phyloP scores from a whole-genome alignment of 225 moss, liverwort and hornwort species.

The Thuidium tamariscinum region DNA sequence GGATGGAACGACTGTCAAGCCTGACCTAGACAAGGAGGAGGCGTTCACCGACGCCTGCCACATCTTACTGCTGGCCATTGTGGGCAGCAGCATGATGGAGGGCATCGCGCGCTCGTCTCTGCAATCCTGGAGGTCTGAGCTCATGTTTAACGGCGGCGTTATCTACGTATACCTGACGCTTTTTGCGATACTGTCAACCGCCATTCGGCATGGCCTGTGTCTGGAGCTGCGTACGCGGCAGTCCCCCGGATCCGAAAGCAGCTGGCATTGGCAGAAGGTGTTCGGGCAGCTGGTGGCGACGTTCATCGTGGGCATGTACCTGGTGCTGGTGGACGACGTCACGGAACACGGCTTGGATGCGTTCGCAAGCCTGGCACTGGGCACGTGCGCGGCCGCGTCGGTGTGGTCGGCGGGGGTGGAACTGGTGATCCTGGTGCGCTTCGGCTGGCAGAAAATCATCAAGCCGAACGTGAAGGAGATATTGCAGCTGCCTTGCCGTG shows the following conservation, averaged over 20 bases:
- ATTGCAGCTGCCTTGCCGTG: background rate
- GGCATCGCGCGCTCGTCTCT: background rate
- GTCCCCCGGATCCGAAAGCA: background rate
- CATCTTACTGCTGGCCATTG: background rate
- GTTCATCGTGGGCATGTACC: background rate
- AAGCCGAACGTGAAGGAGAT: background rate
- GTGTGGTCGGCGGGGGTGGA: conserved; percentile 1
- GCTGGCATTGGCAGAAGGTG: conserved; percentile 10
- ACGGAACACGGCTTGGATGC: background rate
- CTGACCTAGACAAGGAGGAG: background rate
- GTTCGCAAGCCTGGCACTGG: background rate
- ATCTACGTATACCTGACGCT: background rate
- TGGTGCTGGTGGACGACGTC: background rate
- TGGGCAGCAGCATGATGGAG: conserved; percentile 1
- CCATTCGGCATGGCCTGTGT: background rate
- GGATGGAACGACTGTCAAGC: no score
- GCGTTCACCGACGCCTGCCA: background rate
- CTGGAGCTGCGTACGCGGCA: background rate
- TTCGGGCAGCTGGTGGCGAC: background rate
- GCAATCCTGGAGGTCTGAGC: background rate
- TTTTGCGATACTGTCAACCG: background rate
- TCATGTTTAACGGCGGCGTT: background rate
- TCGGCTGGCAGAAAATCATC: background rate
- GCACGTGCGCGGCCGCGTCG: background rate
- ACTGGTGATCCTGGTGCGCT: background rate